Conservation (phyloP, 805 yeast species). For the Torulaspora delbrueckii region DNA sequence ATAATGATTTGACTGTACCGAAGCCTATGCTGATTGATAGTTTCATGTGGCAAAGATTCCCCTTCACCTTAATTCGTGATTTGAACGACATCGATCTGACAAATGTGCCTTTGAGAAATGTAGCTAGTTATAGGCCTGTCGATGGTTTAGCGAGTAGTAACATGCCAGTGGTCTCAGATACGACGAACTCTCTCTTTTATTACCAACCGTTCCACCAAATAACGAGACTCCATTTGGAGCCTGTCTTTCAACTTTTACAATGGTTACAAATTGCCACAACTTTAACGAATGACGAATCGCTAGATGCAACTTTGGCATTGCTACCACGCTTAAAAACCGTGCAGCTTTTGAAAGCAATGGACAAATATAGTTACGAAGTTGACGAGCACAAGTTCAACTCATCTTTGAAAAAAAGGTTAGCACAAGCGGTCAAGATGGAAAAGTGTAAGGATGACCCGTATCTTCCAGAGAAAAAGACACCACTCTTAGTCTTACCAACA, state of each 20-base stretch:
- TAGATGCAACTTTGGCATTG: conserved; percentile 49
- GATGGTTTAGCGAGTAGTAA: conserved; percentile 5
- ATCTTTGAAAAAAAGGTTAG: conserved; percentile 38
- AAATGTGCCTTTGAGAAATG: conserved; percentile 22
- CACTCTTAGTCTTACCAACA: conserved; percentile 65
- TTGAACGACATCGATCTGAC: conserved; percentile 26
- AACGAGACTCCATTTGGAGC: conserved; percentile 62
- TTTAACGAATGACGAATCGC: conserved; percentile 58
- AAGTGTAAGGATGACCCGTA: conserved; percentile 22
- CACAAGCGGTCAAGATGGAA: conserved; percentile 19
- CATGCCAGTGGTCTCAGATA: conserved; percentile 13
- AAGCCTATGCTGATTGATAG: conserved; percentile 36
- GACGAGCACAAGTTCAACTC: conserved; percentile 66
- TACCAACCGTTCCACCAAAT: conserved; percentile 62
- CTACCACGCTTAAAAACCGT: conserved; percentile 57
- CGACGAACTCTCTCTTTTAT: conserved; percentile 49
- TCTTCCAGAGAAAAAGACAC: conserved; percentile 48
- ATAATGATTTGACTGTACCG: conserved; percentile 30
- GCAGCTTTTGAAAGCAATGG: conserved; percentile 66
- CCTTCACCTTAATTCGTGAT: conserved; percentile 36
- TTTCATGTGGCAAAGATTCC: conserved; percentile 37
- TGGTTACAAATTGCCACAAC: conserved; percentile 86
- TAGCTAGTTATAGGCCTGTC: conserved; percentile 25
- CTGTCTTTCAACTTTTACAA: conserved; percentile 74
- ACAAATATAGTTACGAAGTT: conserved; percentile 78